A percentile compares a stretch with the other conserved stretches of the same genome.
phyloP scores from a whole-genome alignment of 2,329 filamentous ascomycete species.

The Botryotinia convoluta region DNA sequence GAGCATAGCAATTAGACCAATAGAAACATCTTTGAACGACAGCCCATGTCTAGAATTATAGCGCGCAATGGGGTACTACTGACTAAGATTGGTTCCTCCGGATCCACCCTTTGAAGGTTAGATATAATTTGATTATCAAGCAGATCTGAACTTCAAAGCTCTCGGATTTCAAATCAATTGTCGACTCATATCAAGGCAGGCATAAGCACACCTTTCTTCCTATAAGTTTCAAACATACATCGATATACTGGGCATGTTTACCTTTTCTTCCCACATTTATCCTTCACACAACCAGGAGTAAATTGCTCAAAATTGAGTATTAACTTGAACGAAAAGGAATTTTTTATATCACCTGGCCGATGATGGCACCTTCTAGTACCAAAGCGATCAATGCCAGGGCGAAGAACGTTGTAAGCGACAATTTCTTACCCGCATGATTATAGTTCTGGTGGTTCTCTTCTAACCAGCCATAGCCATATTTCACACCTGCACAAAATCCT shows the following conservation, averaged over 20 bases:
- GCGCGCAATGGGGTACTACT: not conserved
- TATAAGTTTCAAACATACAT: not conserved
- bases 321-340: not conserved
- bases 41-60: not conserved
- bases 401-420: not conserved
- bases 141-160: not conserved
- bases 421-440: not conserved
- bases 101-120: not conserved
- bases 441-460: not conserved
- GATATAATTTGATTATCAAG: not conserved
- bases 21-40: not conserved
- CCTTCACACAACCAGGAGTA: not conserved
- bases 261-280: not conserved
- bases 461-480: constrained; percentile 38
- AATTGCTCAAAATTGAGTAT: not conserved
- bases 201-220: not conserved
- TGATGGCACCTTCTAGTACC: not conserved
- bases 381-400: not conserved
- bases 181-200: not conserved
- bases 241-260: rapidly evolving
- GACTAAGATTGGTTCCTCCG: not conserved
- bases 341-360: not conserved
- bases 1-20: not conserved
- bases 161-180: not conserved
- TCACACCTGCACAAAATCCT: constrained; percentile 47